Percentiles rank a stretch among this genome's conserved stretches.
phyloP scores from a whole-genome alignment of 257 asterid genomes.

The Ilex aquifolium region DNA sequence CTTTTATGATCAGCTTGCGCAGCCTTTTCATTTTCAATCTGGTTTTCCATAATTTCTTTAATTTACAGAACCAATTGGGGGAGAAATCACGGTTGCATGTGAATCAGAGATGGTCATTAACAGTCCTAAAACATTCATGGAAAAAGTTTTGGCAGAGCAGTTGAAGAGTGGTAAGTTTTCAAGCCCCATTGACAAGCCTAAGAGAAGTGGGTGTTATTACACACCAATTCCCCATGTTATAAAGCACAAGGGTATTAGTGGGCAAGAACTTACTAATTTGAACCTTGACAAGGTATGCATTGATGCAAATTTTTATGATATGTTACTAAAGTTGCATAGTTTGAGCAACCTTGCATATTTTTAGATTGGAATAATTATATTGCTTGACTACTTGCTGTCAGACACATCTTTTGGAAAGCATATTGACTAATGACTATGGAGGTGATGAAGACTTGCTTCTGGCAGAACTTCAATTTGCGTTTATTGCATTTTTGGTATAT shows the following conservation, averaged over 20 bases:
- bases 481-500: constrained; percentile 80
- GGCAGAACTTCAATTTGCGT: constrained; percentile 90
- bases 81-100: constrained; percentile 77
- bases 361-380: constrained; percentile 13
- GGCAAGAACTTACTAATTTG: constrained; percentile 72
- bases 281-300: constrained; percentile 84
- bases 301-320: neutral
- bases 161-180: constrained; percentile 51
- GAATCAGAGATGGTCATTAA: constrained; percentile 53
- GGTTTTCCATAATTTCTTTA: constrained; percentile 12
- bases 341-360: constrained; percentile 6
- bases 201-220: constrained; percentile 67
- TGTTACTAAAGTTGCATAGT: neutral
- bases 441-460: constrained; percentile 73
- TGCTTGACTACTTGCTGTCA: constrained; percentile 16
- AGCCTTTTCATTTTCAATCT: constrained; percentile 8
- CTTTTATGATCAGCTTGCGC: neutral
- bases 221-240: constrained; percentile 83
- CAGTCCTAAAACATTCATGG: constrained; percentile 52
- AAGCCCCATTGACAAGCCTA: constrained; percentile 34
- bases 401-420: constrained; percentile 72
- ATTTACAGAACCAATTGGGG: constrained; percentile 79
- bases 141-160: constrained; percentile 65
- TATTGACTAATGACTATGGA: constrained; percentile 60
- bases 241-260: constrained; percentile 64